Percentiles rank a stretch among this genome's conserved stretches.
These are phyloP conservation scores for Salix caprea DNA, from an alignment of 345 rosid species.

Conservation along the genomic window DNA sequence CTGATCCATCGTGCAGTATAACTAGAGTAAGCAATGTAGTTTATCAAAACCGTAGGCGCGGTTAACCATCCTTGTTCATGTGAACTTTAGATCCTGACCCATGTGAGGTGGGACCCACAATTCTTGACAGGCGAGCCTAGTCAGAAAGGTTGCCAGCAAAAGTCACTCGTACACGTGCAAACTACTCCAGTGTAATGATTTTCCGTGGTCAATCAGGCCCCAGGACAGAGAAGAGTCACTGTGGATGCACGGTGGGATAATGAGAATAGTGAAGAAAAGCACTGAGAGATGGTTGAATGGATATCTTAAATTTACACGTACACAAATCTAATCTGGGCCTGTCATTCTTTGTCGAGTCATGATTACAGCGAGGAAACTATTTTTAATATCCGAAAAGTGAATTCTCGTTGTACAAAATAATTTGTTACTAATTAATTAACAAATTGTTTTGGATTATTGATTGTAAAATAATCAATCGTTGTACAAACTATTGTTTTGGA, in stretches of 20 bases:
- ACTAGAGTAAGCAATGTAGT: no score
- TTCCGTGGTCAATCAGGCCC: not conserved
- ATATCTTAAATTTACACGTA: not conserved
- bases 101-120: not conserved
- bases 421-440: no score
- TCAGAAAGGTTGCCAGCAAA: conserved; percentile 9
- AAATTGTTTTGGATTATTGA: no score
- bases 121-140: not conserved
- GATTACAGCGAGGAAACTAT: not conserved
- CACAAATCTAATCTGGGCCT: not conserved
- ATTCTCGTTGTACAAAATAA: no score
- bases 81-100: not conserved
- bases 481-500: no score
- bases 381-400: not conserved
- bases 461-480: no score
- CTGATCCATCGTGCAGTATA: no score
- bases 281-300: no score
- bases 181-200: conserved; percentile 1
- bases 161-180: conserved; percentile 21
- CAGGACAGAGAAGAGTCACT: not conserved
- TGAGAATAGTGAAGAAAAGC: no score
- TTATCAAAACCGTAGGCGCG: no score
- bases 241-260: not conserved
- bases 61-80: no score
- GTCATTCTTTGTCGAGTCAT: not conserved